These are phyloP conservation scores for Epichloe brachyelytri DNA, from an alignment of 2,329 filamentous ascomycete species.

Conservation along the genomic window DNA sequence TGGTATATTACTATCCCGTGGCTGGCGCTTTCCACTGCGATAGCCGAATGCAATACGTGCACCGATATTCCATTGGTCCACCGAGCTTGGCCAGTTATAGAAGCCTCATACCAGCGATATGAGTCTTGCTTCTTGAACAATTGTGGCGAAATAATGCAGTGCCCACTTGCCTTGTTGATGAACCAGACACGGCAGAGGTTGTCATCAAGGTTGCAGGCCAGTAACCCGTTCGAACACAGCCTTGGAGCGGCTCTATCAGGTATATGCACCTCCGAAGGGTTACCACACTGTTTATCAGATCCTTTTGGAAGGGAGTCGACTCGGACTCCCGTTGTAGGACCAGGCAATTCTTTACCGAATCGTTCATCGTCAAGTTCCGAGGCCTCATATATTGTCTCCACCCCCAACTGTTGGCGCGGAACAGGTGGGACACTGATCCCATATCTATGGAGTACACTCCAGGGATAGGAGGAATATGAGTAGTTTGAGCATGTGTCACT, in stretches of 20 bases:
- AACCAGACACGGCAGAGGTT: neutral
- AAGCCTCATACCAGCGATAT: conserved; percentile 6
- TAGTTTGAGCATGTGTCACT: neutral
- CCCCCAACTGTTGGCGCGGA: neutral
- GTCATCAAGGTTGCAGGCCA: neutral
- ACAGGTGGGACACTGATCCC: neutral
- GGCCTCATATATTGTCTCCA: neutral
- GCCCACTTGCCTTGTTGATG: neutral
- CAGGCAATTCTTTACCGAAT: neutral
- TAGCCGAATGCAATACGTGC: conserved; percentile 7
- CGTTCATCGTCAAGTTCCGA: neutral
- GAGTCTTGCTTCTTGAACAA: neutral
- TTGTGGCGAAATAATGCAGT: neutral
- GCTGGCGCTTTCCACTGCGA: conserved; percentile 7
- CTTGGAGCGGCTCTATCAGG: neutral
- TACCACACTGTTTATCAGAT: neutral
- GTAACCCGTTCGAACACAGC: neutral
- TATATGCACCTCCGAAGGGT: neutral
- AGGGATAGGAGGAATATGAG: neutral
- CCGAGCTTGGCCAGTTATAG: conserved; percentile 6
- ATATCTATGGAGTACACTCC: neutral
- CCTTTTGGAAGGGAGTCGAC: neutral
- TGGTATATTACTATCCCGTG: conserved; percentile 7
- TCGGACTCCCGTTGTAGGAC: neutral
- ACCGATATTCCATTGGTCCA: conserved; percentile 2